Evolutionary conservation across 176 grass and related monocot species (phyloP), one percentile per base, ranked within the genome.

Genomic region (Lolium rigidum): DNA sequence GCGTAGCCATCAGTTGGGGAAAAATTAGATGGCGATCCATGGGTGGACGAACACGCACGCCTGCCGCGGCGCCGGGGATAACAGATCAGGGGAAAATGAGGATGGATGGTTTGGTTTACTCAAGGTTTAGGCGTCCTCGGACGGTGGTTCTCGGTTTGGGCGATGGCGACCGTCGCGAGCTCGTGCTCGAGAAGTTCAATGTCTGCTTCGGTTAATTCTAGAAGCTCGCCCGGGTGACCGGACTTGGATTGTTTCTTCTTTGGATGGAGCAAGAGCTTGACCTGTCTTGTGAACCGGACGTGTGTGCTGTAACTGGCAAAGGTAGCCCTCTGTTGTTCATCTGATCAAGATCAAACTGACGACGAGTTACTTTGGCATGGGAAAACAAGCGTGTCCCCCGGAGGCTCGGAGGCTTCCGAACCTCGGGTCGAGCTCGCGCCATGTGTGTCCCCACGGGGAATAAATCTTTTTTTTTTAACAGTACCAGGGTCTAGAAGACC

Each of bases 1-100:
- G 10, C 72, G 72, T 88, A 38, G 80, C 86, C 73, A 70, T 88
- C 80, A 25, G 80, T 4, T 22, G 71, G 76, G 58, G 84, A 74
- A 64, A 86, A 73, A 28, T 28, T 28, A 86, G 88, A 65, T 6
- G 82, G 56, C 82, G 70, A 84, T 1, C 25, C 17, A 12, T 3
- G 24, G 67, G 13, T 9, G 56, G 16, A 4, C 20, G 66, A 4
- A 15, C 50, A 12, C 14, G 22, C 70, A 24, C 71, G 22, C 70
- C 78, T 28, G 60, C 72, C 79, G 10, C 41, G 4, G 41, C 5
- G 41, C 41, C 41, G 41, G 44, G 46, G 79, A 68, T 67, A 52
- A 51, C 79, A 9, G 8, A 80, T 50, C 60, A 24, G 79, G 41
- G 10, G 41, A 43, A 43, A 43, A 43, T 43, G 41, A 43, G 41